Evolutionary conservation across 2,329 filamentous ascomycete species (phyloP), one percentile per base, ranked within the genome.

Genomic region (Aspergillus novofumigatus): DNA sequence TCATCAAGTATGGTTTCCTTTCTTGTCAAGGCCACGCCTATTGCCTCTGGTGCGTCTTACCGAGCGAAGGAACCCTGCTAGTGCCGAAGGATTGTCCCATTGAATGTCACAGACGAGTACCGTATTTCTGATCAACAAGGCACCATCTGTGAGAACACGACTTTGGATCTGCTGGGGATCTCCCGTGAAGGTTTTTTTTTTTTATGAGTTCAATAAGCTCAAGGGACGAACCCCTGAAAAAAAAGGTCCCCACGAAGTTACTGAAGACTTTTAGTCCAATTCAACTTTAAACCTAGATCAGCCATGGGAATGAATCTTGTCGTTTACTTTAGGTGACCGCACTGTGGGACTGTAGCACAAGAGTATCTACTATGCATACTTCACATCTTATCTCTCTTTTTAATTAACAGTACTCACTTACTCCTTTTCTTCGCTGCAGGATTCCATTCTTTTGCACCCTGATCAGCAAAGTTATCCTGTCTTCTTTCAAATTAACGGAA

Each of bases 81-180:
- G 32, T 38, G 32, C 14, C 14, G 32, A 38, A 38, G 32, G 32
- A 17, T 17, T 38, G 32, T 5, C 14, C 32, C 32, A 38, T 38
- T 17, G 14, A 17, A 38, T 38, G 32, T 17, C 14, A 7, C 32
- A 38, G 32, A 38, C 14, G 32, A 38, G 32, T 38, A 38, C 14
- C 4, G 32, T 38, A 38, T 17, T 38, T 38, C 14, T 38, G 44
- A 8, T 28, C 25, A n/a, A 48, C 41, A 14, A 29, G 25, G 20
- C 10, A 49, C 48, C 28, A 45, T 25, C 25, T 32, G 10, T 45
- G 42, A 52, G 41, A 48, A 32, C 44, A 38, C 53, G 23, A 38
- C 26, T 60, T 60, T 69, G 55, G 70, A 71, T 71, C 70, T 70
- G 60, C 67, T 65, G 68, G 61, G 69, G 70, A 72, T 71, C 70